Base-by-base conservation (phyloP, 352 stramenopile genomes). In the Phytophthora uliginosa region DNA sequence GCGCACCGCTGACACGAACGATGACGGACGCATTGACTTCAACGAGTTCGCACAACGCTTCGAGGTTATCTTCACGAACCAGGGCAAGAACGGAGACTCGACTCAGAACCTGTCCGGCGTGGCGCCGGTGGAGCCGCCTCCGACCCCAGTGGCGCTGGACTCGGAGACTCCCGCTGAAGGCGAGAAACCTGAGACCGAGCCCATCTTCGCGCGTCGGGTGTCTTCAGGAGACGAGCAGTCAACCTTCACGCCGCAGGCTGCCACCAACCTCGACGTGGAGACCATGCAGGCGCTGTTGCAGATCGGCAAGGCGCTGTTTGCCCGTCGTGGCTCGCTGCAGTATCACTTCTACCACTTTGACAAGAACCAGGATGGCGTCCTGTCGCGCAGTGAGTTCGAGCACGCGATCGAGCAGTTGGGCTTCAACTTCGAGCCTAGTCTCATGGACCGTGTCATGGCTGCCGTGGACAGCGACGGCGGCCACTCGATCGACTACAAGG, bases 21-120 rank as follows among this genome's bases (percentile, higher is more conserved):
- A 97, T 63, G 94, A 98, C 63, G 92, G 90, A 26, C 90, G 90
- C 54, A 97, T 98, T 62, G 90, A 98, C 56, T 97, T 98, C 45
- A 82, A 86, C 33, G 94, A 98, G 78, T 98, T 98, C 66, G 88
- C 86, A 31, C 83, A 93, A 55, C 88, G 94, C 34, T 98, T 98
- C 48, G 90, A 98, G 62, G 87, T 98, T 6, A 97, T 98, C 63
- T 98, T 98, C 73, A 97, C 89, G 18, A 77, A 94, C 56, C 60
- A 90, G 20, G 79, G 85, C 20, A 80, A 88, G 28, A 77, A 59
- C 38, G 64, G 68, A 2, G 65, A 63, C 22, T 66, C 50, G 57
- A 45, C 79, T 74, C 36, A 36, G 40, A 61, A 53, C 31, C 62
- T 51, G 48, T 65, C 66, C 2, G 38, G 24, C 17, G 61, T 62